Evolutionary conservation across 352 stramenopile genomes (phyloP).

Genomic region (Aphanomyces euteiches): DNA sequence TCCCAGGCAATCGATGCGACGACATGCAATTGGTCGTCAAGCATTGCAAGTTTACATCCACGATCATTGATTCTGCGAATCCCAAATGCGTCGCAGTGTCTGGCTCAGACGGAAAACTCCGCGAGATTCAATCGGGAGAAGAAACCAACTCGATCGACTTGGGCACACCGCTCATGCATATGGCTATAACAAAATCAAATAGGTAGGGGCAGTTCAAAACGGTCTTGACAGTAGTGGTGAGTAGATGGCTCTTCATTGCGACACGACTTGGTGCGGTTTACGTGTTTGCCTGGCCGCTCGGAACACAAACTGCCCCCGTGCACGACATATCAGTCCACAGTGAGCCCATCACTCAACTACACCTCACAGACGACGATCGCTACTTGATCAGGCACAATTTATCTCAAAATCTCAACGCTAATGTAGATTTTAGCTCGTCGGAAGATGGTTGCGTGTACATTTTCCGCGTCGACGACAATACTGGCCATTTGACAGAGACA

Average conservation of each 20-base stretch:
- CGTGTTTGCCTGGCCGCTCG: constrained; percentile 60
- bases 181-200: constrained; percentile 50
- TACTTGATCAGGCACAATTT: constrained; percentile 35
- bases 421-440: constrained; percentile 35
- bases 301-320: constrained; percentile 33
- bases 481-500: constrained; percentile 24
- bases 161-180: constrained; percentile 44
- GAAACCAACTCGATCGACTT: constrained; percentile 55
- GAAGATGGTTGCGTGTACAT: constrained; percentile 64
- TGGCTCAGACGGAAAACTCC: constrained; percentile 63
- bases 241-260: constrained; percentile 59
- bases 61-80: constrained; percentile 53
- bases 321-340: constrained; percentile 56
- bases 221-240: constrained; percentile 30
- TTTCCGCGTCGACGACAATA: constrained; percentile 46
- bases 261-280: constrained; percentile 60
- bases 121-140: constrained; percentile 57
- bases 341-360: constrained; percentile 57
- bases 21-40: constrained; percentile 74
- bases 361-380: constrained; percentile 72
- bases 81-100: constrained; percentile 48
- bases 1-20: constrained; percentile 52
- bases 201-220: neutral
- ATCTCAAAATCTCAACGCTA: constrained; percentile 29
- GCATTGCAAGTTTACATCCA: constrained; percentile 63